Conservation (phyloP, 1,284 basidiomycete genomes). For the Trametes versicolor region DNA sequence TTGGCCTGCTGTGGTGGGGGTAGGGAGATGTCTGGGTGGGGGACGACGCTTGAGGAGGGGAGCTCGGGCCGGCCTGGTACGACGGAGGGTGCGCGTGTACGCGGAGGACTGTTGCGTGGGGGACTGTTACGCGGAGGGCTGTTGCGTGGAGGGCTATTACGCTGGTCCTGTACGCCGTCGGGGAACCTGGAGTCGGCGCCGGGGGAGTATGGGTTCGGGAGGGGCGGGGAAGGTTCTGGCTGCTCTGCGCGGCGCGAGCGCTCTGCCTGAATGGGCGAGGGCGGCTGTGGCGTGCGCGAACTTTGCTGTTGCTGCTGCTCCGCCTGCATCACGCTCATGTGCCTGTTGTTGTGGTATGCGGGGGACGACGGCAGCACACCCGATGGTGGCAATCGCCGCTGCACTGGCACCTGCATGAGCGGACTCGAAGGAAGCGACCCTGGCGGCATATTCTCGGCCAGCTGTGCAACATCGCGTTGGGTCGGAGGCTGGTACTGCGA, state of each 20-base stretch:
- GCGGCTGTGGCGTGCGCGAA: slow-evolving; percentile 3
- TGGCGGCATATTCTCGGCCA: slow-evolving; percentile 25
- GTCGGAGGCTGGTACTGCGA: slow-evolving; percentile 30
- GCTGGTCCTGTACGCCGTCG: slow-evolving; percentile 4
- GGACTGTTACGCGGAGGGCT: no score
- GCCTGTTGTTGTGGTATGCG: slow-evolving; percentile 28
- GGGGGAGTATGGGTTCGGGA: slow-evolving; percentile 29
- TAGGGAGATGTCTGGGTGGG: slow-evolving; percentile 41
- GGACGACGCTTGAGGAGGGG: slow-evolving; percentile 21
- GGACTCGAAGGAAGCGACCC: slow-evolving; percentile 26
- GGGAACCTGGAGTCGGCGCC: slow-evolving; percentile 10
- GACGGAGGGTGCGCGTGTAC: slow-evolving; percentile 11
- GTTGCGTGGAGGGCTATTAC: slow-evolving; percentile 12
- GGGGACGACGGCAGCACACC: slow-evolving; percentile 29
- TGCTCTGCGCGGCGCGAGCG: slow-evolving; percentile 10
- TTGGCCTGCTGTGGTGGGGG: slow-evolving; percentile 36
- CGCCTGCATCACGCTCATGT: slow-evolving; percentile 27
- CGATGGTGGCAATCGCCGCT: slow-evolving; percentile 24
- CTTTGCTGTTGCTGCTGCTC: slow-evolving; percentile 20
- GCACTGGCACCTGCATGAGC: slow-evolving; percentile 29
- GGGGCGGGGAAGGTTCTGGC: slow-evolving; percentile 24
- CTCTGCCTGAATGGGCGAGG: neutral
- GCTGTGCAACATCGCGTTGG: slow-evolving; percentile 1
- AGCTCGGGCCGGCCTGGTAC: slow-evolving; percentile 15
- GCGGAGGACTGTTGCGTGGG: slow-evolving; percentile 15